Evolutionary conservation across 768 basidiomycete species (phyloP).

Genomic region (Suillus subalutaceus): DNA sequence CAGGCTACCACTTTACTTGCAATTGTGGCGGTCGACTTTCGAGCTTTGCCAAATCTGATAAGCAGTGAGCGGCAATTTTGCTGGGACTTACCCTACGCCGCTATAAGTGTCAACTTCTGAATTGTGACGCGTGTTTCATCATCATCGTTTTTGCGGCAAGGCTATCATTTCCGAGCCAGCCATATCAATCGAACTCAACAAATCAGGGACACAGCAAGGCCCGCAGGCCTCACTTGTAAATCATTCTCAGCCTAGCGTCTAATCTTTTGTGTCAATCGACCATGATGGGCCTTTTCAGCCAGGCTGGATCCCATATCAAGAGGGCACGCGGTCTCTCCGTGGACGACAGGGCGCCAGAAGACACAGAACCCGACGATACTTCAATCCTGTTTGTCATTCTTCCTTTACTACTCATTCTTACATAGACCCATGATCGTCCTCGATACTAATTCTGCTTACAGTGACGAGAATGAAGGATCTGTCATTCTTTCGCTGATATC

Average conservation of each 20-base stretch:
- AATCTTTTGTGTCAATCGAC: conserved; percentile 20
- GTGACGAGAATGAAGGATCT: conserved; percentile 93
- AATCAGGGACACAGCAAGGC: conserved; percentile 8
- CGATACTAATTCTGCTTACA: conserved; percentile 44
- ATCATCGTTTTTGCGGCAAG: not conserved
- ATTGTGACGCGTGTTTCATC: conserved; percentile 6
- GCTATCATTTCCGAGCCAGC: conserved; percentile 2
- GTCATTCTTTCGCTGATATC: conserved; percentile 86
- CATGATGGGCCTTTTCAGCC: conserved; percentile 84
- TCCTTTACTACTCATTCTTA: conserved; percentile 26
- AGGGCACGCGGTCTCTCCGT: conserved; percentile 70
- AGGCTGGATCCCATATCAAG: conserved; percentile 64
- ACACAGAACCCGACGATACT: conserved; percentile 87
- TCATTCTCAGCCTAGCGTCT: conserved; percentile 1
- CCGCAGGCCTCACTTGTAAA: not conserved
- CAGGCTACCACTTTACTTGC: not conserved
- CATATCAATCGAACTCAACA: conserved; percentile 4
- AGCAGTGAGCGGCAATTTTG: not conserved
- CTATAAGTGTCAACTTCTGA: not conserved
- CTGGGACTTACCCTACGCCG: not conserved
- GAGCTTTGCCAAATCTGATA: not conserved
- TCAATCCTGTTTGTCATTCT: conserved; percentile 74
- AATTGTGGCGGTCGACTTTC: not conserved
- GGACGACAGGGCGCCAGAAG: conserved; percentile 74
- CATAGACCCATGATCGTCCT: conserved; percentile 32